Evolutionary conservation across 2,329 filamentous ascomycete genomes (phyloP).

Genomic region (Ophiostoma ips): DNA sequence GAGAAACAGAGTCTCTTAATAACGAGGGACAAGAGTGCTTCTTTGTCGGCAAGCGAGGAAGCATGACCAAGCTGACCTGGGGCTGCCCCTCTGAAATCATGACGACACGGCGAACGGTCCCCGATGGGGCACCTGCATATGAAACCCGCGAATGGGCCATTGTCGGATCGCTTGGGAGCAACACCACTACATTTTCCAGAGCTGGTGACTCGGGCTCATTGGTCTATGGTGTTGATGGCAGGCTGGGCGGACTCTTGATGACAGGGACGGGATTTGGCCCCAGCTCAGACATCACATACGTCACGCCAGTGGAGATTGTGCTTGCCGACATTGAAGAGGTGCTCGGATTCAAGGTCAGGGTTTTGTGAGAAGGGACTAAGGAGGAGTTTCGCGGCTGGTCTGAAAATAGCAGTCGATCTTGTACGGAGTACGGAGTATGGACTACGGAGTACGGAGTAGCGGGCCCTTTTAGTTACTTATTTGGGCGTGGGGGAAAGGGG

Average conservation of each 20-base stretch:
- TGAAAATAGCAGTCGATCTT: no score
- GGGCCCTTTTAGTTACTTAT: no score
- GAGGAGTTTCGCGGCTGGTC: no score
- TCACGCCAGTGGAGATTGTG: background rate
- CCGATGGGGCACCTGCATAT: background rate
- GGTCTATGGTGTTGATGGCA: background rate
- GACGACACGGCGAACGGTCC: background rate
- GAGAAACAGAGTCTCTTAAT: background rate
- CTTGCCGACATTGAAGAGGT: background rate
- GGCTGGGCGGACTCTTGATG: background rate
- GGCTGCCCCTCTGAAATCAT: background rate
- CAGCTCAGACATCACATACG: background rate
- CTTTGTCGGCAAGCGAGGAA: background rate
- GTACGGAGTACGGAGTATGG: no score
- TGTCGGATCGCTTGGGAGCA: background rate
- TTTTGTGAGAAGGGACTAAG: background rate
- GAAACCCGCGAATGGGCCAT: background rate
- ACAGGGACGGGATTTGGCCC: background rate
- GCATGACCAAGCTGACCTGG: background rate
- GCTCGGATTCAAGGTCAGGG: background rate
- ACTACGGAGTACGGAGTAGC: no score
- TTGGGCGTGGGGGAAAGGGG: no score
- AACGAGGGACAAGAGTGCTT: background rate
- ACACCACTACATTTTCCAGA: background rate
- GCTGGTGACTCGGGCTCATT: background rate